phyloP scores from a whole-genome alignment of 177 flowering plant species.

The Telopea speciosissima region DNA sequence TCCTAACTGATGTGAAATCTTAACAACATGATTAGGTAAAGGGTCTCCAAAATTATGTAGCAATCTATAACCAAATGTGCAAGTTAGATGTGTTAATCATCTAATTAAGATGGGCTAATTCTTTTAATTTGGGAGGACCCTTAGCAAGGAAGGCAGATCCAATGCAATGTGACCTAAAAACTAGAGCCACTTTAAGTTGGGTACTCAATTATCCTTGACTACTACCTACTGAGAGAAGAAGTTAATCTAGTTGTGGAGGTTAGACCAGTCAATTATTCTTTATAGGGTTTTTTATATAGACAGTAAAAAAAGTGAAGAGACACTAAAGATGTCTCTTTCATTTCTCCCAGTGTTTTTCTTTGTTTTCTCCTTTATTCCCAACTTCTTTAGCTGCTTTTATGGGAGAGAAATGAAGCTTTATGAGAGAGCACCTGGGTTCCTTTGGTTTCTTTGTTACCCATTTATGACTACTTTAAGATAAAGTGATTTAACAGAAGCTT shows the following conservation, averaged over 20 bases:
- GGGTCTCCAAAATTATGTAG: no score
- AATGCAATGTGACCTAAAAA: no score
- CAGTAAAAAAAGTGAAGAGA: conserved; percentile 5
- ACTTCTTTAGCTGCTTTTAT: conserved; percentile 16
- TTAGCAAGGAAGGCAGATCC: no score
- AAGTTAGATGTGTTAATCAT: no score
- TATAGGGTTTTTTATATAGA: not conserved
- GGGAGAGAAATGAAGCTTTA: conserved; percentile 17
- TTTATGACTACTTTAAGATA: conserved; percentile 4
- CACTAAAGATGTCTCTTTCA: conserved; percentile 10
- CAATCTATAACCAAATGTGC: no score
- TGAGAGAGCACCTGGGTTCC: conserved; percentile 15
- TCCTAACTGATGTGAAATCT: no score
- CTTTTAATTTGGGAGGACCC: no score
- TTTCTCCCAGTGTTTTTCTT: not conserved
- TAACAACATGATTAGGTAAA: no score
- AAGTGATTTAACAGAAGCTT: conserved; percentile 1
- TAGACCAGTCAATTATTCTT: conserved; percentile 12
- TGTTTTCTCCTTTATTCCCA: conserved; percentile 16
- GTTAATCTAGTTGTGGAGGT: not conserved
- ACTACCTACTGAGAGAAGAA: not conserved
- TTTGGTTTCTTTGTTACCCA: conserved; percentile 7
- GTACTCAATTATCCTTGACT: not conserved
- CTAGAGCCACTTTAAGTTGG: no score
- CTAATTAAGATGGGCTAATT: no score